Percentiles rank a stretch among this genome's conserved stretches.
Conservation (phyloP, 139 green algal species). For the Chlamydomonas incerta region DNA sequence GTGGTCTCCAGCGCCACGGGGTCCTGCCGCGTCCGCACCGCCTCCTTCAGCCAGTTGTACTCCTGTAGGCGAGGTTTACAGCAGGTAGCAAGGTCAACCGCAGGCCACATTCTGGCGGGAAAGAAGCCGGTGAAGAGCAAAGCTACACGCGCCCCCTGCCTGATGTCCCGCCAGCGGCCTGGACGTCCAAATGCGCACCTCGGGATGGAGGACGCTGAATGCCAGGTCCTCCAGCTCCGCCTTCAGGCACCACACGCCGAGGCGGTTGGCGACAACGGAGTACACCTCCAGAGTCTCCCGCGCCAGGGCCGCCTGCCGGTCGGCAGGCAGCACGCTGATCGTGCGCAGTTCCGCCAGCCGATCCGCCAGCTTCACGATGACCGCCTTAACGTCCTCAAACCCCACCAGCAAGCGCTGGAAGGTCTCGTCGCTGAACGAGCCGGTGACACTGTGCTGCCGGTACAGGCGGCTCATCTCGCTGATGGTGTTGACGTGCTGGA, state of each 20-base stretch:
- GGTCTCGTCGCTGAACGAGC: conserved; percentile 54
- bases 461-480: conserved; percentile 62
- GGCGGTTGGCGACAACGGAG: conserved; percentile 88
- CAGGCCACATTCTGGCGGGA: no score
- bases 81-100: no score
- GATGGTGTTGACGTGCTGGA: conserved; percentile 65
- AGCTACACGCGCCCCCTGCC: no score
- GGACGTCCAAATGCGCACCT: no score
- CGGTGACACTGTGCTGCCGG: conserved; percentile 36
- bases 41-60: conserved; percentile 46
- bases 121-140: no score
- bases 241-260: conserved; percentile 87
- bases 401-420: conserved; percentile 55
- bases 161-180: no score
- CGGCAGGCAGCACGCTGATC: conserved; percentile 32
- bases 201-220: conserved; percentile 79
- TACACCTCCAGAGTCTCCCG: conserved; percentile 88
- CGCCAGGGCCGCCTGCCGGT: conserved; percentile 51
- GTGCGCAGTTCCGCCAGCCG: conserved; percentile 82
- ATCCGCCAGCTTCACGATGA: conserved; percentile 91
- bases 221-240: conserved; percentile 92
- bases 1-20: conserved; percentile 52
- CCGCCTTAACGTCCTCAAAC: conserved; percentile 63
- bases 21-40: conserved; percentile 49
- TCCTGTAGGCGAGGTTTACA: conserved; percentile 45